Percentiles rank a stretch among this genome's conserved stretches.
Evolutionary conservation across 192 early-diverging fungal genomes (phyloP).

Genomic region (Linderina pennispora): DNA sequence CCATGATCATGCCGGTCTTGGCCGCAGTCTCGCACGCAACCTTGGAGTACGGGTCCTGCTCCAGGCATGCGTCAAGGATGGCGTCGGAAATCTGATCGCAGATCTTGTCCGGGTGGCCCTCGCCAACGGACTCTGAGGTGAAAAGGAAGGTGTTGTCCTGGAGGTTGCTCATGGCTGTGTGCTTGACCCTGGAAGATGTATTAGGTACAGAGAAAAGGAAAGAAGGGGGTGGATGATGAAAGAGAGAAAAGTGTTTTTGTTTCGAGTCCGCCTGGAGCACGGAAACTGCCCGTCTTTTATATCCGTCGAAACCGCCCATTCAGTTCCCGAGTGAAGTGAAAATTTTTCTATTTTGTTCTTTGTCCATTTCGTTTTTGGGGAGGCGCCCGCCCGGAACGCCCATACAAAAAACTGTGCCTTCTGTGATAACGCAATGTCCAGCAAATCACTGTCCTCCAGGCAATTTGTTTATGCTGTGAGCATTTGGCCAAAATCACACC

Average conservation of each 20-base stretch:
- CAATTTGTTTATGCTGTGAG: not conserved
- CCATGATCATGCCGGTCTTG: conserved; percentile 99
- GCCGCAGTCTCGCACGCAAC: conserved; percentile 99
- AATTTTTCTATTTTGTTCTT: too few relatives aligned
- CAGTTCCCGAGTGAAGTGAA: too few relatives aligned
- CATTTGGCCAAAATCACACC: not conserved
- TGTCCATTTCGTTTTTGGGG: too few relatives aligned
- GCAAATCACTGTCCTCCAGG: too few relatives aligned
- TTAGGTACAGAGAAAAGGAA: not conserved
- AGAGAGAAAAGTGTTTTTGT: not conserved
- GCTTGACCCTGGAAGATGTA: too few relatives aligned
- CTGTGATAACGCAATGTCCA: conserved; percentile 13
- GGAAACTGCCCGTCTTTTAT: too few relatives aligned
- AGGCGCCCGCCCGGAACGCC: too few relatives aligned
- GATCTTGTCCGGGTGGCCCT: conserved; percentile 99
- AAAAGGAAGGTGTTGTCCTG: conserved; percentile 89
- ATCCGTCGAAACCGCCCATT: too few relatives aligned
- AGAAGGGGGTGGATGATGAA: not conserved
- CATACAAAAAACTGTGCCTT: too few relatives aligned
- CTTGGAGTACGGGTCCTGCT: conserved; percentile 93
- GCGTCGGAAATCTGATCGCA: conserved; percentile 99
- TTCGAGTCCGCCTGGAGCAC: not conserved
- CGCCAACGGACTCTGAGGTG: conserved; percentile 99
- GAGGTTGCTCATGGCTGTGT: conserved; percentile 22
- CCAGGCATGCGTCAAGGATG: conserved; percentile 94